These are phyloP conservation scores for Esteya vermicola DNA, from an alignment of 2,329 filamentous ascomycete species.

Conservation along the genomic window DNA sequence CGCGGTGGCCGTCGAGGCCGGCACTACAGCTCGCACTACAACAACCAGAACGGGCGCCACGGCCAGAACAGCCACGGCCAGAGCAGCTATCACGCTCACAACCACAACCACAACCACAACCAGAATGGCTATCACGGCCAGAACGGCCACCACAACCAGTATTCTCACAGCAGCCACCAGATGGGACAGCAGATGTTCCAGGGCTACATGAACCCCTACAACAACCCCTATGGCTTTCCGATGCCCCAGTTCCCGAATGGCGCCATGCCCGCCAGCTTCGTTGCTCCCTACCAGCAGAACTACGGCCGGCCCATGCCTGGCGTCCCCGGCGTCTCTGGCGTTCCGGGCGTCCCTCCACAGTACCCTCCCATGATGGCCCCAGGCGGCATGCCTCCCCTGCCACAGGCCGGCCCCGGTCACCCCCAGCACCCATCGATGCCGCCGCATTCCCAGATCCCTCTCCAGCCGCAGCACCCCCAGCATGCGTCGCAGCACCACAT, in stretches of 20 bases:
- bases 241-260: slow-evolving; percentile 42
- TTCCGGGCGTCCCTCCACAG: slow-evolving; percentile 17
- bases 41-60: slow-evolving; percentile 15
- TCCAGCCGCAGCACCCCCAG: background rate
- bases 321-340: too few species aligned
- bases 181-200: slow-evolving; percentile 34
- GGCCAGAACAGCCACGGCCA: slow-evolving; percentile 9
- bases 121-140: slow-evolving; percentile 17
- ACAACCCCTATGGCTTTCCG: slow-evolving; percentile 29
- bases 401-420: background rate
- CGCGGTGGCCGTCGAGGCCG: slow-evolving; percentile 21
- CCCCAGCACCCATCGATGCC: background rate
- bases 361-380: slow-evolving; percentile 4
- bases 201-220: slow-evolving; percentile 33
- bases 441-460: background rate
- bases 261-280: slow-evolving; percentile 28
- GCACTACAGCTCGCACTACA: slow-evolving; percentile 17
- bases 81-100: too few species aligned
- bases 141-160: slow-evolving; percentile 20
- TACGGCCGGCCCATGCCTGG: slow-evolving; percentile 35
- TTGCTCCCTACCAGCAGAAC: slow-evolving; percentile 30
- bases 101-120: slow-evolving; percentile 20
- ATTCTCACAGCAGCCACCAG: slow-evolving; percentile 20
- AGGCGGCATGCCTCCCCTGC: background rate
- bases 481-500: background rate